phyloP scores from a whole-genome alignment of 345 rosid species.

The Eucalyptus shirleyi region DNA sequence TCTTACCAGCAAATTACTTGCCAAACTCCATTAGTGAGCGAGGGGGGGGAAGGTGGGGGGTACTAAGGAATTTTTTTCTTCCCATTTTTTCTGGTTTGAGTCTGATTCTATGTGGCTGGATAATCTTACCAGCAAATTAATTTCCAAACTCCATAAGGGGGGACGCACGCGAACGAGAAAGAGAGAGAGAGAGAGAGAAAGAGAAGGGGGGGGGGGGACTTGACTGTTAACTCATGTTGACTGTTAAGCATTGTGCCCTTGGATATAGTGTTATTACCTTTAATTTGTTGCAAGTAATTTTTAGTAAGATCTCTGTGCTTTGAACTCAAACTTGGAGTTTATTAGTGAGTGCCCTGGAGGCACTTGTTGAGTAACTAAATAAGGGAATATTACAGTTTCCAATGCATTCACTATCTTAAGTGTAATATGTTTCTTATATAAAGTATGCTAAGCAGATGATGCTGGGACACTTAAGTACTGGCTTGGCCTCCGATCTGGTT shows the following conservation, averaged over 20 bases:
- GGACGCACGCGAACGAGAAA: rapidly evolving
- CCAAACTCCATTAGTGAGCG: too few species aligned
- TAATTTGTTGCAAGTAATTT: neutral
- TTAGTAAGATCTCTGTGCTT: neutral
- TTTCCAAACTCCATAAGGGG: too few species aligned
- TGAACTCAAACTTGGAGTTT: neutral
- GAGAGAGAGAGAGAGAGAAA: neutral
- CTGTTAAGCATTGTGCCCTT: neutral
- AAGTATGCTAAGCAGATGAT: neutral
- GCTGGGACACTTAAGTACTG: neutral
- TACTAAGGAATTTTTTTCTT: too few species aligned
- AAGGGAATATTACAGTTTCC: neutral
- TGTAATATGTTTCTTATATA: neutral
- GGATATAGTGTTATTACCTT: neutral
- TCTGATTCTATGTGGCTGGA: too few species aligned
- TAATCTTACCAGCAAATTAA: too few species aligned
- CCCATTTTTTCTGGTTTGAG: too few species aligned
- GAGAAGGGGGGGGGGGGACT: neutral
- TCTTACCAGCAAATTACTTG: too few species aligned
- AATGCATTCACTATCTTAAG: neutral
- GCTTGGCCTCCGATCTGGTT: neutral
- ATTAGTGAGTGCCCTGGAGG: neutral
- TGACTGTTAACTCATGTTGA: too few species aligned
- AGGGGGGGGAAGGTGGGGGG: too few species aligned
- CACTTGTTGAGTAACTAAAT: neutral